phyloP scores from a whole-genome alignment of 2,329 filamentous ascomycete genomes.

The Penicillium griseofulvum region DNA sequence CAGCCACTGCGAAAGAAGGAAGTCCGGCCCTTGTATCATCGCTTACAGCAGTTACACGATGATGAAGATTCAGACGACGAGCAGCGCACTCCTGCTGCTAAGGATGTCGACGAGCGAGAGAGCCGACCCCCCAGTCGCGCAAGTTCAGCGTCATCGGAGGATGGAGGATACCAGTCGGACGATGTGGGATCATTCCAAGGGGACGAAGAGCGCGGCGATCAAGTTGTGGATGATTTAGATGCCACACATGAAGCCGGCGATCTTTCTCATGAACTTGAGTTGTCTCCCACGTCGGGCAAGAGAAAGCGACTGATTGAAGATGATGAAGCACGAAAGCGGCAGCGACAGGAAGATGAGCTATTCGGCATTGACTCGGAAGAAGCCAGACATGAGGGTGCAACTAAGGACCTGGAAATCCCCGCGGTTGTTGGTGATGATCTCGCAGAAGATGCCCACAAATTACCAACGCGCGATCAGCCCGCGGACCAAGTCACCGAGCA shows the following conservation, averaged over 20 bases:
- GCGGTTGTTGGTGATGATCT: constrained; percentile 1
- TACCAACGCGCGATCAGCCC: constrained; percentile 1
- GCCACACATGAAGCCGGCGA: neutral
- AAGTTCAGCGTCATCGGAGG: constrained; percentile 52
- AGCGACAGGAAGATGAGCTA: constrained; percentile 79
- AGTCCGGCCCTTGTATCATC: constrained; percentile 78
- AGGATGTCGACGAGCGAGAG: constrained; percentile 82
- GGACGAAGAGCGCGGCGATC: constrained; percentile 1
- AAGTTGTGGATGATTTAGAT: constrained; percentile 15
- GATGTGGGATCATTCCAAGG: constrained; percentile 18
- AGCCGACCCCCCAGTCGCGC: constrained; percentile 75
- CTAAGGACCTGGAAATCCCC: constrained; percentile 30
- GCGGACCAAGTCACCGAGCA: neutral
- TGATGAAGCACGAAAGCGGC: constrained; percentile 70
- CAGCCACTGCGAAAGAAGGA: constrained; percentile 57
- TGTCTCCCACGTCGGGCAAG: constrained; percentile 61
- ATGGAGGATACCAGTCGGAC: constrained; percentile 39
- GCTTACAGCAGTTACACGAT: constrained; percentile 69
- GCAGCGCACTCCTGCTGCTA: constrained; percentile 61
- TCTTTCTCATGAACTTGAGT: constrained; percentile 42
- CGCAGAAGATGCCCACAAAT: constrained; percentile 2
- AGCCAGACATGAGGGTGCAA: constrained; percentile 50
- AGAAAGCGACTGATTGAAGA: constrained; percentile 71
- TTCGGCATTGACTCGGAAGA: constrained; percentile 64
- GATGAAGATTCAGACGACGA: constrained; percentile 89